Conservation (phyloP, 305 asterid species). For the Rubia occidens region DNA sequence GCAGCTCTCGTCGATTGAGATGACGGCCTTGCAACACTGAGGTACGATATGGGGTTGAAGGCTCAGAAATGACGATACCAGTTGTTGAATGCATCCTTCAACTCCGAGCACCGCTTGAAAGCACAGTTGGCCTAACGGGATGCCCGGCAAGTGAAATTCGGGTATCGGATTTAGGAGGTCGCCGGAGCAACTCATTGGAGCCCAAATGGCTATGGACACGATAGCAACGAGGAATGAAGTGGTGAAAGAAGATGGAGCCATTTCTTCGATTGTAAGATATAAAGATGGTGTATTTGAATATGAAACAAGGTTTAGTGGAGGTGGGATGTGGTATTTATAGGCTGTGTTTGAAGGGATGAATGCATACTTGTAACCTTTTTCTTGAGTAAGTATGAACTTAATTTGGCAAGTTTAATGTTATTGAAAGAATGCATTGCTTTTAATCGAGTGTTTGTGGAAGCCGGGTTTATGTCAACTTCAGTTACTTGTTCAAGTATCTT, state of each 20-base stretch:
- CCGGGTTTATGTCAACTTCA: no score
- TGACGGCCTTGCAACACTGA: constrained; percentile 26
- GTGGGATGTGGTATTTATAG: not conserved
- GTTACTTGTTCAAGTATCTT: no score
- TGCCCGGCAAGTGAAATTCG: not conserved
- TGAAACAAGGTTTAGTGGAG: not conserved
- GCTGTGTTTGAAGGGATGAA: not conserved
- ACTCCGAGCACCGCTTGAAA: constrained; percentile 6
- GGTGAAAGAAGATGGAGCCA: not conserved
- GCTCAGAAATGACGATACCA: constrained; percentile 19
- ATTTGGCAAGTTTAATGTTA: not conserved
- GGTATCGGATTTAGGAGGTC: not conserved
- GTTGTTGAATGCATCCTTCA: constrained; percentile 28
- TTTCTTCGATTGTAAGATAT: not conserved
- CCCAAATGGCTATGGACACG: not conserved
- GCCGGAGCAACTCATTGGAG: constrained; percentile 6
- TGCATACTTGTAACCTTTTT: not conserved
- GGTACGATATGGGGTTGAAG: constrained; percentile 26
- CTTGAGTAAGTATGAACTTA: no score
- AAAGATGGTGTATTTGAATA: not conserved
- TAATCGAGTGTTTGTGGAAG: no score
- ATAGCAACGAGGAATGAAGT: not conserved
- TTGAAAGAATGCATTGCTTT: not conserved
- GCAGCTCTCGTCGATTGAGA: constrained; percentile 28
- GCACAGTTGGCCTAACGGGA: constrained; percentile 1